Base-by-base conservation (phyloP, 2,329 filamentous ascomycete genomes). In the Neonectria punicea region DNA sequence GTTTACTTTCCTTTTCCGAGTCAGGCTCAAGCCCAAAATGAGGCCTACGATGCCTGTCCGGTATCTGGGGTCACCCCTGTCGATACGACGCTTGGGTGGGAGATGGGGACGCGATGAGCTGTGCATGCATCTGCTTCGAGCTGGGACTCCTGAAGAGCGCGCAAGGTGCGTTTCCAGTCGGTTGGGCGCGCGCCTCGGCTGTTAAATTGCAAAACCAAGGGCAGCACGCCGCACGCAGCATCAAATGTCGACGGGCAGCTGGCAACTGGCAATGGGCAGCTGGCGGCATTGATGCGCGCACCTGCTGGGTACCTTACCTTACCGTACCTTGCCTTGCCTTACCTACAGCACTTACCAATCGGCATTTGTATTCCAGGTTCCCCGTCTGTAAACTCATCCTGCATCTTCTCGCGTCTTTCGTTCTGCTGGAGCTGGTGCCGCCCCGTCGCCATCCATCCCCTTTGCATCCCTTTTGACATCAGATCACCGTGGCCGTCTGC, bases 131-230 rank as follows among this genome's bases (percentile, higher is more conserved):
- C 49, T 22, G 30, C 55, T 43, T 16, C 55, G 32, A 54, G 53
- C 53, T 39, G 44, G 49, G 49, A 25, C 25, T 25, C 25, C 25
- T 25, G 25, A 5, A 6, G 25, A 25, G 30, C 18, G 47, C 47
- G 30, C 58, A n/a, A 46, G 57, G 58, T 55, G 36, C 62, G 53
- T 47, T 32, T 53, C 47, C 46, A 57, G 41, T 59, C 30, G 49
- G 49, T 54, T 59, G 56, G 58, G 63, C 53, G 39, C 53, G 47
- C 22, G 55, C 39, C 18, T 61, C 30, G 49, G 50, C 39, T 65
- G 59, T 61, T 53, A 61, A 65, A 56, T 61, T 65, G 44, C 60
- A 58, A 63, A 54, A 34, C 53, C 47, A 57, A 63, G 32, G 32
- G 59, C 59, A 62, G 46, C 49, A 34, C 18, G 22, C 43, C 30